phyloP scores from a whole-genome alignment of 2,329 filamentous ascomycete species.

The Talaromyces sp. region DNA sequence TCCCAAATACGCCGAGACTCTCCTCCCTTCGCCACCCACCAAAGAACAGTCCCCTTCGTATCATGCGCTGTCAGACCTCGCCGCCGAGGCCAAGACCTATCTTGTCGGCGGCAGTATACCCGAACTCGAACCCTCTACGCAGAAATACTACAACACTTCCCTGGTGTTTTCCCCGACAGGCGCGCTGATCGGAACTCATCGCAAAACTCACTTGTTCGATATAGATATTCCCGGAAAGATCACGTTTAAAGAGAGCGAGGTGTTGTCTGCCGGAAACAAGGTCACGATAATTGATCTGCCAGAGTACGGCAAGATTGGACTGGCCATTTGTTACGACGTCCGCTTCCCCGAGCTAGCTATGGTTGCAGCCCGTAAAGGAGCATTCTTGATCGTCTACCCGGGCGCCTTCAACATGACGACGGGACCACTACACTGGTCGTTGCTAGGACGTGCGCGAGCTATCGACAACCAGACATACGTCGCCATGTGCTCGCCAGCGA shows the following conservation, averaged over 20 bases:
- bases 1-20: slow-evolving; percentile 82
- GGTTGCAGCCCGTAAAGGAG: slow-evolving; percentile 79
- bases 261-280: slow-evolving; percentile 78
- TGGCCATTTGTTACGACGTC: slow-evolving; percentile 97
- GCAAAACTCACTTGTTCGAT: slow-evolving; percentile 95
- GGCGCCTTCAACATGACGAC: slow-evolving; percentile 97
- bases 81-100: slow-evolving; percentile 72
- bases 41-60: slow-evolving; percentile 71
- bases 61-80: slow-evolving; percentile 76
- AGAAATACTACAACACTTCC: slow-evolving; percentile 85
- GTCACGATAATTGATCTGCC: slow-evolving; percentile 82
- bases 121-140: slow-evolving; percentile 63
- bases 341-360: slow-evolving; percentile 92
- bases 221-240: slow-evolving; percentile 97
- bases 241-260: slow-evolving; percentile 83
- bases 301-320: slow-evolving; percentile 78
- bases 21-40: slow-evolving; percentile 72
- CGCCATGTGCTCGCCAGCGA: slow-evolving; percentile 83
- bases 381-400: slow-evolving; percentile 84
- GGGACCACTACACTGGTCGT: slow-evolving; percentile 83
- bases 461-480: slow-evolving; percentile 95
- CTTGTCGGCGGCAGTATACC: slow-evolving; percentile 91
- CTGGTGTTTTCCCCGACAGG: slow-evolving; percentile 77
- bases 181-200: slow-evolving; percentile 75
- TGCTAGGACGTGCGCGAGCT: slow-evolving; percentile 76